Evolutionary conservation across 805 yeast species (phyloP).

Genomic region (Monosporozyma aerobia): DNA sequence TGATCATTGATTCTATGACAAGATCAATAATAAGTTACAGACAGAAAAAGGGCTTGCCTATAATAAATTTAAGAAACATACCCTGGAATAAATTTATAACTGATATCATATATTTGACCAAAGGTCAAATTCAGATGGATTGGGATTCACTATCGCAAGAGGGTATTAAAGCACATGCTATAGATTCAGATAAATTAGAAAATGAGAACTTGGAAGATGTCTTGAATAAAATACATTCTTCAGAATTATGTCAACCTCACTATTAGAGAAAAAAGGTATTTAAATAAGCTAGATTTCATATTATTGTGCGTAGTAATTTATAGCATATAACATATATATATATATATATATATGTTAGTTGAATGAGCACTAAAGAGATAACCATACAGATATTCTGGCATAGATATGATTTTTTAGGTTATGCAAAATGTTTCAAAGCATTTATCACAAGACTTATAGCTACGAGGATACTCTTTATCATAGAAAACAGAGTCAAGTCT

Average conservation of each 20-base stretch:
- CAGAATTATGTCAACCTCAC: neutral
- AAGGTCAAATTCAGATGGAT: slow-evolving; percentile 45
- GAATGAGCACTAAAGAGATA: neutral
- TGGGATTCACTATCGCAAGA: slow-evolving; percentile 29
- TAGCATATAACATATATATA: neutral
- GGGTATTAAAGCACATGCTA: slow-evolving; percentile 40
- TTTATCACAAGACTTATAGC: slow-evolving; percentile 22
- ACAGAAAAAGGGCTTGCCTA: slow-evolving; percentile 14
- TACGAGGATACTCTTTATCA: neutral
- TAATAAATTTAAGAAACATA: slow-evolving; percentile 3
- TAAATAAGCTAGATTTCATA: neutral
- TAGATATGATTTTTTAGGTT: neutral
- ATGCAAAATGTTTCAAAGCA: slow-evolving; percentile 37
- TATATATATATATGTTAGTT: neutral
- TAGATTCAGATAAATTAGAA: slow-evolving; percentile 19
- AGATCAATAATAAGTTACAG: slow-evolving; percentile 16
- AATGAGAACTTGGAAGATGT: slow-evolving; percentile 14
- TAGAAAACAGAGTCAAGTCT: slow-evolving; percentile 32
- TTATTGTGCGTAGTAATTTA: neutral
- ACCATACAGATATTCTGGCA: neutral
- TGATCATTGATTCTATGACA: slow-evolving; percentile 35
- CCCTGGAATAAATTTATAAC: slow-evolving; percentile 46
- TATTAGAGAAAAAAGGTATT: neutral
- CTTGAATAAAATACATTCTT: slow-evolving; percentile 2
- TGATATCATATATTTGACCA: slow-evolving; percentile 48